Evolutionary conservation across 2,329 filamentous ascomycete genomes (phyloP).

Genomic region (Fusarium xylarioides): DNA sequence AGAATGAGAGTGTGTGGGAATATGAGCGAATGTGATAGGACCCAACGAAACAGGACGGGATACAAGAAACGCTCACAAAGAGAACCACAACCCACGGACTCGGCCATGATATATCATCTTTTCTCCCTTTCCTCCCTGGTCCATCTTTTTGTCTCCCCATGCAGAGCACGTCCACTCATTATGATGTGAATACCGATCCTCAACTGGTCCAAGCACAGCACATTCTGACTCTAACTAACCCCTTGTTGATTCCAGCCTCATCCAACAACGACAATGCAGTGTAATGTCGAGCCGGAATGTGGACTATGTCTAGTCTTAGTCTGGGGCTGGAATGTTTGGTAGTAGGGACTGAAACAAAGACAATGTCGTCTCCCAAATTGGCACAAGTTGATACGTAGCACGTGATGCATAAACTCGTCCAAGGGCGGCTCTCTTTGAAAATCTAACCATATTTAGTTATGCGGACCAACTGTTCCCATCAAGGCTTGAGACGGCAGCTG

Average conservation of each 20-base stretch:
- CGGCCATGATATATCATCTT: slow-evolving; percentile 37
- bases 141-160: slow-evolving; percentile 19
- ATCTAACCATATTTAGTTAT: slow-evolving; percentile 6
- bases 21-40: slow-evolving; percentile 7
- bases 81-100: slow-evolving; percentile 26
- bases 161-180: slow-evolving; percentile 17
- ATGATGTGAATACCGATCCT: slow-evolving; percentile 24
- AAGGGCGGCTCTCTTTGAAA: neutral
- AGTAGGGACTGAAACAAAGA: slow-evolving; percentile 49
- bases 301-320: slow-evolving; percentile 23
- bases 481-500: slow-evolving; percentile 18
- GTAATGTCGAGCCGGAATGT: slow-evolving; percentile 44
- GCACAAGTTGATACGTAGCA: slow-evolving; percentile 29
- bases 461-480: slow-evolving; percentile 6
- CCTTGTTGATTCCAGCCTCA: slow-evolving; percentile 43
- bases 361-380: slow-evolving; percentile 43
- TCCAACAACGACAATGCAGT: slow-evolving; percentile 48
- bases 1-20: neutral
- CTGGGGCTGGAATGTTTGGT: slow-evolving; percentile 46
- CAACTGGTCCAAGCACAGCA: slow-evolving; percentile 31
- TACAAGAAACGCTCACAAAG: slow-evolving; percentile 27
- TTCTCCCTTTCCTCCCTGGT: slow-evolving; percentile 23
- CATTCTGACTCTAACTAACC: neutral
- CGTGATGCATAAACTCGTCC: slow-evolving; percentile 37
- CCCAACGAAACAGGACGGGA: slow-evolving; percentile 23